Evolutionary conservation across 129 eudicot genomes (phyloP), one percentile per base, ranked within the genome.

Genomic region (Dittrichia graveolens): DNA sequence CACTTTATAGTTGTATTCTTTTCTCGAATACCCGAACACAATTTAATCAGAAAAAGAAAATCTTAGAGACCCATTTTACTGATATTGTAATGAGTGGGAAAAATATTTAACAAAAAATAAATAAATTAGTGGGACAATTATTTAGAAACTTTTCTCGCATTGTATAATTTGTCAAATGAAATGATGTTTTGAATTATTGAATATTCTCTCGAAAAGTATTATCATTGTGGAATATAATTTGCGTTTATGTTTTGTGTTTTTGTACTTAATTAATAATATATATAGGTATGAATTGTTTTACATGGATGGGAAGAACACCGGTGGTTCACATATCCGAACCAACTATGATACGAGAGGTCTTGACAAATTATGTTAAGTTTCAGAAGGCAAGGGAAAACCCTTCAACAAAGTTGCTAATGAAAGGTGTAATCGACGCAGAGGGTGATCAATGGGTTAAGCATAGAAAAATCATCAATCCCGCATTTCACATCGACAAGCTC

Each of bases 281-380:
- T 61, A 24, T 39, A 80, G 83, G 83, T 57, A 58, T 72, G n/a
- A 41, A 7, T 38, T 79, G 68, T 50, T 79, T 79, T 66, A 57
- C 83, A 58, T 81, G 89, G 89, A 42, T 67, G 60, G 89, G 89
- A 13, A 72, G 81, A 43, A 78, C 9, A n/a, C 86, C 86, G 5
- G 8, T 70, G 45, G 65, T 84, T 13, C 52, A 72, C 15, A 72
- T 78, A 72, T 67, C 74, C 7, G 82, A 84, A 31, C 81, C 89
- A 0, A 61, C 60, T 45, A 48, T 80, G 18, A 64, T 84, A 34
- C 71, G 50, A 8, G 88, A 84, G 59, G 55, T 75, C 2, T 56
- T 77, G 19, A 45, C 78, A 8, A 84, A 80, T 13, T 41, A 67
- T 61, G 8, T 43, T 8, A 49, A 59, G 12, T 80, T 35, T 46